Evolutionary conservation across 495 filamentous ascomycete genomes (phyloP).

Genomic region (Penicillium macrosclerotiorum): DNA sequence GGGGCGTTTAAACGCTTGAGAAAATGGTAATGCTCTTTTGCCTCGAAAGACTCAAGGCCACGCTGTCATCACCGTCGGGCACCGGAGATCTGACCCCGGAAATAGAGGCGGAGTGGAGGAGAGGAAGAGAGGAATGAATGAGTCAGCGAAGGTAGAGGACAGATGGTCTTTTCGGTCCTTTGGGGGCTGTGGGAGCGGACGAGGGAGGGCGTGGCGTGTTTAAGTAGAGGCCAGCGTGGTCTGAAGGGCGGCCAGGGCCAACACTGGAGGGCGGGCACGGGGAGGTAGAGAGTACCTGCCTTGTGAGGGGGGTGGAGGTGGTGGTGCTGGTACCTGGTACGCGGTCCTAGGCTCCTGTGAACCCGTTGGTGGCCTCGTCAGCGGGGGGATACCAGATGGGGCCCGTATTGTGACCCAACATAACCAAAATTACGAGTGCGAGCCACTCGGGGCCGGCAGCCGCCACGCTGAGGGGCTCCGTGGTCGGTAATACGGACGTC

Average conservation of each 20-base stretch:
- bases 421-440: too few relatives aligned
- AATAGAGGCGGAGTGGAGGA: too few relatives aligned
- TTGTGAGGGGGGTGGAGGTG: not conserved
- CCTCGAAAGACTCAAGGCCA: conserved; percentile 27
- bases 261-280: not conserved
- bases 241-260: conserved; percentile 7
- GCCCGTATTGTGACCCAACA: too few relatives aligned
- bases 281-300: conserved; percentile 4
- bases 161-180: conserved; percentile 25
- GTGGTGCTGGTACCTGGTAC: too few relatives aligned
- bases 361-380: too few relatives aligned
- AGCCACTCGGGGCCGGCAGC: too few relatives aligned
- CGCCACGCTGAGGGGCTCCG: not conserved
- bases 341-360: too few relatives aligned
- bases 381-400: too few relatives aligned
- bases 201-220: conserved; percentile 23
- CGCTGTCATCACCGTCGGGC: conserved; percentile 38
- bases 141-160: conserved; percentile 35
- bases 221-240: conserved; percentile 51
- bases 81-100: conserved; percentile 23
- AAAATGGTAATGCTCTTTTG: not conserved
- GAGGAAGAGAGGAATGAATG: conserved; percentile 13
- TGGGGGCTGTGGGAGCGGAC: not conserved
- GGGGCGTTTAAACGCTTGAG: too few relatives aligned
- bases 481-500: conserved; percentile 6